Conservation (phyloP, 2,329 filamentous ascomycete genomes). For the Diaporthe citrichinensis region DNA sequence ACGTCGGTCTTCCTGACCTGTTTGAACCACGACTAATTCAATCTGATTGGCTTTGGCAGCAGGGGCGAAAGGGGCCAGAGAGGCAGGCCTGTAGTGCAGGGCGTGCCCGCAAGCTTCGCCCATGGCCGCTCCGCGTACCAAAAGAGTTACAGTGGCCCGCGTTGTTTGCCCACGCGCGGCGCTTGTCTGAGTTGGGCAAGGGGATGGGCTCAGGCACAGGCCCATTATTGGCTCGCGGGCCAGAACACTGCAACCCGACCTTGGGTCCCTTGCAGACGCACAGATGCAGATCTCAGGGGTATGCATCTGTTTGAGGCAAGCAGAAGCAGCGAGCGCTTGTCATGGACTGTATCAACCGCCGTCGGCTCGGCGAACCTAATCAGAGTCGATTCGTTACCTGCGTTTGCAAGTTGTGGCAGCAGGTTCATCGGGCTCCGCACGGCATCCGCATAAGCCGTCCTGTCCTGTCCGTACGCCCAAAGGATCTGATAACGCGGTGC, state of each 20-base stretch:
- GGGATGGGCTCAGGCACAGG: slow-evolving; percentile 38
- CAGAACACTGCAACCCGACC: slow-evolving; percentile 28
- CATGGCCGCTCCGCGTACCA: slow-evolving; percentile 1
- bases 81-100: slow-evolving; percentile 7
- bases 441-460: slow-evolving; percentile 11
- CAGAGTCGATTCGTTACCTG: background rate
- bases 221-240: slow-evolving; percentile 40
- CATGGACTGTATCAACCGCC: slow-evolving; percentile 1
- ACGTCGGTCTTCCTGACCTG: slow-evolving; percentile 1
- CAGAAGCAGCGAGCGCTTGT: slow-evolving; percentile 28
- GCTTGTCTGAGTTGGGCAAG: slow-evolving; percentile 28
- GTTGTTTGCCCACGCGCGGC: slow-evolving; percentile 32
- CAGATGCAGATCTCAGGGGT: slow-evolving; percentile 35
- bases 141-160: slow-evolving; percentile 10
- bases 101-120: background rate
- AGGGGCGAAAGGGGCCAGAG: slow-evolving; percentile 7
- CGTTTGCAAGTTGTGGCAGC: background rate
- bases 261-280: slow-evolving; percentile 33
- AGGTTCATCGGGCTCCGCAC: background rate
- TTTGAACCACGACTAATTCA: background rate
- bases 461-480: background rate
- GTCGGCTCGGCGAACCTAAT: slow-evolving; percentile 9
- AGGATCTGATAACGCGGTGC: slow-evolving; percentile 22
- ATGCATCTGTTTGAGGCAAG: slow-evolving; percentile 30
- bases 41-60: background rate